These are phyloP conservation scores for Symmetrospora coprosmae DNA, from an alignment of 768 basidiomycete species.

Conservation along the genomic window DNA sequence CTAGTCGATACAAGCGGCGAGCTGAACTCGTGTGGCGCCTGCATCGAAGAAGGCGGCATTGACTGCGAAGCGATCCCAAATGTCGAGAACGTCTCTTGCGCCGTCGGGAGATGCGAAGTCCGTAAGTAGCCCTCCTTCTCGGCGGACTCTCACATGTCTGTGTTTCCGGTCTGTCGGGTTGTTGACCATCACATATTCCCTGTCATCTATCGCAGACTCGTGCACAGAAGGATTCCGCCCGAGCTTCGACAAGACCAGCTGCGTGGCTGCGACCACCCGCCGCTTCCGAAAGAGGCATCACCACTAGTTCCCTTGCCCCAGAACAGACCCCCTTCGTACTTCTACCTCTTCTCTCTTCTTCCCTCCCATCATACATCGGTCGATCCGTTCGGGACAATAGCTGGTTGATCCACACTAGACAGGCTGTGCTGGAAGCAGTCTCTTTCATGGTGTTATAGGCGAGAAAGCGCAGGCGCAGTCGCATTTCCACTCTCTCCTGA, in stretches of 20 bases:
- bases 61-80: conserved; percentile 19
- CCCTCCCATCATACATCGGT: no score
- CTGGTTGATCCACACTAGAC: no score
- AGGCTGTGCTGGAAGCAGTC: no score
- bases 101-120: conserved; percentile 9
- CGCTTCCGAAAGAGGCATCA: conserved; percentile 1
- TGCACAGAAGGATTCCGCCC: conserved; percentile 7
- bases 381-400: no score
- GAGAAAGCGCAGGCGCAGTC: no score
- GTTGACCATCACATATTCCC: background rate
- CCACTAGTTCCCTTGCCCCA: no score
- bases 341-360: no score
- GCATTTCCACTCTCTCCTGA: no score
- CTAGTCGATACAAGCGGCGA: conserved; percentile 13
- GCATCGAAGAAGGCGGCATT: conserved; percentile 12
- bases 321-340: no score
- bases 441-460: no score
- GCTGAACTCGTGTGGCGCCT: conserved; percentile 18
- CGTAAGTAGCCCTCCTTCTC: background rate
- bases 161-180: background rate
- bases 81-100: conserved; percentile 3
- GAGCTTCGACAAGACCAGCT: background rate
- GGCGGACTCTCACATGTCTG: background rate
- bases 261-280: background rate
- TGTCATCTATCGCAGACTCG: conserved; percentile 2